phyloP scores from a whole-genome alignment of 257 asterid genomes.

The Solanum gracilifrons region DNA sequence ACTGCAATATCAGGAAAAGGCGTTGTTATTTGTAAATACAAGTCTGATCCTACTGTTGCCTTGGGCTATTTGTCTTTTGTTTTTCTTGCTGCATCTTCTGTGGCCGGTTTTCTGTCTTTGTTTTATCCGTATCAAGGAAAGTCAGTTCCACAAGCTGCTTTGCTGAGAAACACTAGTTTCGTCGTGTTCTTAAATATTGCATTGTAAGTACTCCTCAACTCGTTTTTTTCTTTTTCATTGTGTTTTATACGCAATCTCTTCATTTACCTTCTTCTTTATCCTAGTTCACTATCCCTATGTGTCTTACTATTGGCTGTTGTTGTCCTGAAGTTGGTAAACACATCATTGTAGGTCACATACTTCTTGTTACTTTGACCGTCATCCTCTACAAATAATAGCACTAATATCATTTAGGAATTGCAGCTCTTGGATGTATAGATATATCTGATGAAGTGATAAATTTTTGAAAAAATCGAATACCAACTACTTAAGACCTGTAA shows the following conservation, averaged over 20 bases:
- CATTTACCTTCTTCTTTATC: neutral
- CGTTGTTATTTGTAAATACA: slow-evolving; percentile 62
- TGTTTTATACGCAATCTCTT: neutral
- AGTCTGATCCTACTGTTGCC: slow-evolving; percentile 49
- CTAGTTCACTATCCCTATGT: neutral
- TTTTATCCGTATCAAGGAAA: slow-evolving; percentile 81
- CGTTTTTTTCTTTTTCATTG: neutral
- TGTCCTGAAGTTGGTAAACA: neutral
- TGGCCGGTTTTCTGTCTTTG: slow-evolving; percentile 49
- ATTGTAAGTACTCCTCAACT: slow-evolving; percentile 37
- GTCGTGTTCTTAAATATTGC: slow-evolving; percentile 57
- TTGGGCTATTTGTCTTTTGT: slow-evolving; percentile 59
- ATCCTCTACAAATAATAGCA: neutral
- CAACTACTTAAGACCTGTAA: neutral
- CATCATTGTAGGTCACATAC: neutral
- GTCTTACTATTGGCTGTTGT: neutral
- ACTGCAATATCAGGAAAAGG: slow-evolving; percentile 46
- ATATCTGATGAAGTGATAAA: neutral
- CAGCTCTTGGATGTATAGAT: neutral
- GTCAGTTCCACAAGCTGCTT: slow-evolving; percentile 49
- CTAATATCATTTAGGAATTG: neutral
- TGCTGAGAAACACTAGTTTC: slow-evolving; percentile 53
- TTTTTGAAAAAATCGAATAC: neutral
- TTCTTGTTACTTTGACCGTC: neutral
- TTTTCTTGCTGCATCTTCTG: slow-evolving; percentile 41